These are phyloP conservation scores for Cercospora zeae-maydis DNA, from an alignment of 2,329 filamentous ascomycete species.

Conservation along the genomic window DNA sequence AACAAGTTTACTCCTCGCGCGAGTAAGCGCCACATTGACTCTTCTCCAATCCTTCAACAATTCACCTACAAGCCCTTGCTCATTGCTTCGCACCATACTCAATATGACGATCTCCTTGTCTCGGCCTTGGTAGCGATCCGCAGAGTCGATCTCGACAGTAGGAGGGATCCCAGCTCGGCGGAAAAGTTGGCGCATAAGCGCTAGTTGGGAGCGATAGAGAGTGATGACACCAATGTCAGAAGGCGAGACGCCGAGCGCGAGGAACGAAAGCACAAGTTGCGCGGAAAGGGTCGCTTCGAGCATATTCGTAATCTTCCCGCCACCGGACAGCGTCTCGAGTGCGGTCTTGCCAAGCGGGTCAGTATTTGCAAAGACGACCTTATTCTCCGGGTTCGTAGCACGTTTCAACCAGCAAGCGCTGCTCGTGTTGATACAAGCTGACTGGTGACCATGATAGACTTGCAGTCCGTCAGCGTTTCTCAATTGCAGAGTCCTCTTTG, in stretches of 20 bases:
- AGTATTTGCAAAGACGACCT: conserved; percentile 86
- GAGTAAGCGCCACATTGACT: conserved; percentile 93
- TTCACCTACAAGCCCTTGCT: conserved; percentile 78
- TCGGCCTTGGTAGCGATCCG: conserved; percentile 92
- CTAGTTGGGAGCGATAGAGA: conserved; percentile 89
- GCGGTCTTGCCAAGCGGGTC: conserved; percentile 64
- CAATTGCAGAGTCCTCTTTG: conserved; percentile 63
- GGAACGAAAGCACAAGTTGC: conserved; percentile 75
- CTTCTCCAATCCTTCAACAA: conserved; percentile 85
- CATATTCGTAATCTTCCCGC: conserved; percentile 79
- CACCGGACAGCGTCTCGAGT: conserved; percentile 59
- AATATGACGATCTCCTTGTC: conserved; percentile 93
- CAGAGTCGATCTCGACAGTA: conserved; percentile 89
- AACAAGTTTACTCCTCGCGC: conserved; percentile 86
- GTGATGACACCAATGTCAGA: conserved; percentile 90
- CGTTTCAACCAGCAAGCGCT: conserved; percentile 70
- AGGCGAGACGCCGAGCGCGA: conserved; percentile 70
- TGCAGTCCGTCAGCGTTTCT: conserved; percentile 46
- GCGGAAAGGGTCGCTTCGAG: conserved; percentile 74
- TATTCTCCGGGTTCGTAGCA: conserved; percentile 64
- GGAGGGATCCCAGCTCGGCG: conserved; percentile 38
- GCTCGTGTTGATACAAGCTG: conserved; percentile 1
- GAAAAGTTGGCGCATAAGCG: conserved; percentile 71
- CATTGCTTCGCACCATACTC: conserved; percentile 82
- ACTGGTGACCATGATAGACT: conserved; percentile 31